These are phyloP conservation scores for Blumeriella jaapii DNA, from an alignment of 2,329 filamentous ascomycete species.

Conservation along the genomic window DNA sequence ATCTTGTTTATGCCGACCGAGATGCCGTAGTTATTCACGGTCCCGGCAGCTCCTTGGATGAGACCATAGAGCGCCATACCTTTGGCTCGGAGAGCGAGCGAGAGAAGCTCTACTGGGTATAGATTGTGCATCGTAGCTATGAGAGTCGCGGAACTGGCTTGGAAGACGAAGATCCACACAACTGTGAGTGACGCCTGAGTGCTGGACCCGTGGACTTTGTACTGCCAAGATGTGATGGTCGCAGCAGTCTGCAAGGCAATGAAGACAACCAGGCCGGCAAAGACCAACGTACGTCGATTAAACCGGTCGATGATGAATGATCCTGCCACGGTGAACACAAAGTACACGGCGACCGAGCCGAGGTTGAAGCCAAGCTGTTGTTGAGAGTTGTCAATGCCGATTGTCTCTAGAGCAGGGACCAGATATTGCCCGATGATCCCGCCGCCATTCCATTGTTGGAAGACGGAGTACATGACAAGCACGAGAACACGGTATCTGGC, in stretches of 20 bases:
- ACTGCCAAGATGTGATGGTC: constrained; percentile 38
- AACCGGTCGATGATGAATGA: constrained; percentile 12
- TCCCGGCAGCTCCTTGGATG: constrained; percentile 22
- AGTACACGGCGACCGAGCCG: constrained; percentile 13
- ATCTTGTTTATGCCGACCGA: constrained; percentile 35
- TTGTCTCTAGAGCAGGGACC: constrained; percentile 13
- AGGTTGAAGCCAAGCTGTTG: constrained; percentile 18
- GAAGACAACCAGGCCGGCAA: constrained; percentile 32
- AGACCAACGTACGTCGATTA: constrained; percentile 32
- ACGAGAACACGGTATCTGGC: constrained; percentile 34
- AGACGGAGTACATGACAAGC: constrained; percentile 32
- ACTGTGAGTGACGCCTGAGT: constrained; percentile 30
- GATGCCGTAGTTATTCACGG: constrained; percentile 32
- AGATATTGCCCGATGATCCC: constrained; percentile 22
- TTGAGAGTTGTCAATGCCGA: constrained; percentile 14
- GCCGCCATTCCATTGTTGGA: constrained; percentile 21
- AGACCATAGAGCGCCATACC: constrained; percentile 25
- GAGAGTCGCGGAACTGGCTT: constrained; percentile 34
- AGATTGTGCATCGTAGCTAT: constrained; percentile 31
- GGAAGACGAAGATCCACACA: constrained; percentile 37
- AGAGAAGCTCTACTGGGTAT: constrained; percentile 27
- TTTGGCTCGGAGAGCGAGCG: constrained; percentile 30
- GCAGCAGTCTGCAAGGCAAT: constrained; percentile 34
- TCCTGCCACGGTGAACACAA: constrained; percentile 14
- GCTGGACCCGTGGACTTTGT: constrained; percentile 18